Base-by-base conservation (phyloP, 2,329 filamentous ascomycete species). In the Botrytis cinerea region DNA sequence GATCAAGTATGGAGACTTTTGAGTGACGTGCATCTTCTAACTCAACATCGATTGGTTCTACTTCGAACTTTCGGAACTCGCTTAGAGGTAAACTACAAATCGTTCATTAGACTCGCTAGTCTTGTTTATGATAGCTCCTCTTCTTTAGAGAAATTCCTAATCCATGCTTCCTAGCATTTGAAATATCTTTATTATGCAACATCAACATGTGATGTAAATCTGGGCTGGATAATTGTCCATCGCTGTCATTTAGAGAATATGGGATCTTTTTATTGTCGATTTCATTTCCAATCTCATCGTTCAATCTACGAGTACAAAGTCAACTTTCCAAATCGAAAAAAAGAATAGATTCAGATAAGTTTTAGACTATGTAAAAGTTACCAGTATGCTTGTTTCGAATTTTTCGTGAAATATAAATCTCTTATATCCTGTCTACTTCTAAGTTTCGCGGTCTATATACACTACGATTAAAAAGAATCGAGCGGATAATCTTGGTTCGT, bases 101-200 rank as follows among this genome's bases (percentile, higher is more conserved):
- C 16, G 3, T 43, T 22, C 2, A 1, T 9, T 2, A 18, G 38
- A 40, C 12, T 9, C 5, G 22, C 0, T n/a, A 25, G 9, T 9
- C 40, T 63, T 4, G 9, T 32, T 45, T 45, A 43, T 20, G 38
- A 1, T 20, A 63, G 38, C 61, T 20, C 38, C 28, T n/a, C 12
- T 62, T 63, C 25, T 22, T 43, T 18, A 45, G 7, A 3, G 22
- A 18, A 25, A 35, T 1, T 25, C 5, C 32, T 51, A 12, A 10
- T 2, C 5, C 8, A 35, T 4, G 2, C 5, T 61, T 35, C 0
- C 20, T 35, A 61, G 10, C 9, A 38, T 16, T 25, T 7, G 7
- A 6, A 61, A 61, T 61, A 25, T 35, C 7, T 14, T 38, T 38
- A 6, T 25, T 4, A 10, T 16, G 1, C 14, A 60, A 38, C 16